phyloP scores from a whole-genome alignment of 2,329 filamentous ascomycete species.

The Clonostachys chloroleuca region DNA sequence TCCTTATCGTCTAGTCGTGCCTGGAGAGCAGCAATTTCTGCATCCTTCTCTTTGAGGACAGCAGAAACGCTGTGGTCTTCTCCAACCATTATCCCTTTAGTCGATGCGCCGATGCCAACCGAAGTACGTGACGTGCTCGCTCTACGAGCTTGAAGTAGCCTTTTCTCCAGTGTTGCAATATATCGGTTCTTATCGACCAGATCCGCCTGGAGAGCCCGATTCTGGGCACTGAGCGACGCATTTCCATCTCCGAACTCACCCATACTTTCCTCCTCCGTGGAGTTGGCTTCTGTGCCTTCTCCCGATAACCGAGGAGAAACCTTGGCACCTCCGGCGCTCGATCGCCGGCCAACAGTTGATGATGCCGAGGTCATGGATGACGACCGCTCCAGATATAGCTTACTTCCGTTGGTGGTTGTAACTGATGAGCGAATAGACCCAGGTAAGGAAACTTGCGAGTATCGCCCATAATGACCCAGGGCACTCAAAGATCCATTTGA shows the following conservation, averaged over 20 bases:
- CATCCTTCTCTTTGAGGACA: constrained; percentile 81
- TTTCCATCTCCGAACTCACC: constrained; percentile 85
- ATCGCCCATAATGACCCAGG: constrained; percentile 56
- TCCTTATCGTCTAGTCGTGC: constrained; percentile 92
- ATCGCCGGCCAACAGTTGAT: constrained; percentile 53
- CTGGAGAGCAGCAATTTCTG: constrained; percentile 87
- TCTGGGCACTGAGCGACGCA: constrained; percentile 78
- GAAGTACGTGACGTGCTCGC: constrained; percentile 88
- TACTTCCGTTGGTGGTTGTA: constrained; percentile 53
- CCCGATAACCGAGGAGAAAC: constrained; percentile 29
- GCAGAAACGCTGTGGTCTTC: constrained; percentile 74
- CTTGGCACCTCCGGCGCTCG: constrained; percentile 33
- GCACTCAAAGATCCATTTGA: constrained; percentile 66
- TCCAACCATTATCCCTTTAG: constrained; percentile 63
- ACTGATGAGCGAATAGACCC: constrained; percentile 66
- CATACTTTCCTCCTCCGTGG: constrained; percentile 62
- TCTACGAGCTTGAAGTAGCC: constrained; percentile 82
- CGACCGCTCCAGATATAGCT: constrained; percentile 55
- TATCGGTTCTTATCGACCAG: constrained; percentile 96
- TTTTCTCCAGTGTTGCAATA: constrained; percentile 88
- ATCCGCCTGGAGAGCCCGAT: constrained; percentile 89
- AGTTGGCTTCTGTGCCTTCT: constrained; percentile 30
- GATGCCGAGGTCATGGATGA: constrained; percentile 62
- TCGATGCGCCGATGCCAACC: constrained; percentile 56
- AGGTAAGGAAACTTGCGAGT: constrained; percentile 51